Conservation (phyloP, 495 filamentous ascomycete genomes). For the Aspergillus cavernicola region DNA sequence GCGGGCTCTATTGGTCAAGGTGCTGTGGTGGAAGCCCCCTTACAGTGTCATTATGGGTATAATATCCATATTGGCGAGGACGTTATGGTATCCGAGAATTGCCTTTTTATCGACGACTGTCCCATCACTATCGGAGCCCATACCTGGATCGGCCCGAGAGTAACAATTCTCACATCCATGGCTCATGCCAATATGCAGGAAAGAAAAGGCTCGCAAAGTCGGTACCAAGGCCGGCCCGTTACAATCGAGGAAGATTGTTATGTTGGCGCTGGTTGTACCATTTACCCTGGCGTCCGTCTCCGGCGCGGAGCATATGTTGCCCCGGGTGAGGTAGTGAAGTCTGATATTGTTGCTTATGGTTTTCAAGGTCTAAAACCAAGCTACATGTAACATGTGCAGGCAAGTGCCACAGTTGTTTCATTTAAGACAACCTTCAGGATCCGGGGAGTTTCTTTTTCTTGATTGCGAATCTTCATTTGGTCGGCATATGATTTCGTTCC, state of each 20-base stretch:
- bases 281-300: constrained; percentile 59
- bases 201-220: constrained; percentile 69
- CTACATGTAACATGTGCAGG: constrained; percentile 32
- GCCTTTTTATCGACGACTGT: constrained; percentile 79
- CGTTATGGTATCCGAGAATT: constrained; percentile 81
- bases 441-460: background rate
- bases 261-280: constrained; percentile 81
- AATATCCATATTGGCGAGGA: constrained; percentile 87
- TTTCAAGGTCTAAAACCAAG: constrained; percentile 45
- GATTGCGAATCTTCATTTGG: background rate
- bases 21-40: constrained; percentile 81
- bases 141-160: constrained; percentile 81
- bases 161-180: constrained; percentile 77
- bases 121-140: constrained; percentile 69
- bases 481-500: background rate
- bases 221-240: constrained; percentile 67
- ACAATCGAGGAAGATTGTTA: constrained; percentile 86
- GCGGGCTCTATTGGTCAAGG: constrained; percentile 68
- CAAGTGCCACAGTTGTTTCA: background rate
- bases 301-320: constrained; percentile 42
- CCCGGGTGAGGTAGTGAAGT: constrained; percentile 44
- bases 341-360: constrained; percentile 42
- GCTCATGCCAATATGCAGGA: constrained; percentile 72
- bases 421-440: too few relatives aligned
- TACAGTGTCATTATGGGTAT: constrained; percentile 93